Evolutionary conservation across 371 early-diverging fungal genomes (phyloP), one percentile per base, ranked within the genome.

Genomic region (Rhizopus arrhizus): DNA sequence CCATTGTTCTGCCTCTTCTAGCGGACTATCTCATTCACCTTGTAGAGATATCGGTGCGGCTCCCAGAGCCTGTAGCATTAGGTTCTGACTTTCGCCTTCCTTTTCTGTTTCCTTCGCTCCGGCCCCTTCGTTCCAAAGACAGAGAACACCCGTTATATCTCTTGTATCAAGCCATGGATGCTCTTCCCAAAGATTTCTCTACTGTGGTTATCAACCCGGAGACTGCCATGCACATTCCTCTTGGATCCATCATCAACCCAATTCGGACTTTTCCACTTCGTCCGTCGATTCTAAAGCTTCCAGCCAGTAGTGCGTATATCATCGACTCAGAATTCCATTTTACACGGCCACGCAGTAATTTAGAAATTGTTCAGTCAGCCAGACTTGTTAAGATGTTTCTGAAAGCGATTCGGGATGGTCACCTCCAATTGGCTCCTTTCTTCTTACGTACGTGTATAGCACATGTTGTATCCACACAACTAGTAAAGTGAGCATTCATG

Each of bases 131-230:
- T 9, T 42, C 31, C 10, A 15, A 42, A 33, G 34, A 42, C n/a
- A 10, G 40, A 5, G 31, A 12, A 7, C 41, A 51, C 15, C 33
- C 32, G 34, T 48, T 56, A 3, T 51, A 34, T 12, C n/a, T 53
- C 11, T 13, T 64, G n/a, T 64, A 57, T 22, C 5, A 36, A 0
- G 64, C 58, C 5, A 41, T 57, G 10, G 55, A 64, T 47, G 40
- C 22, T 12, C 28, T 62, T 4, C 62, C 62, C 15, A 11, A 16
- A 41, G 35, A 41, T 31, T 56, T 55, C 28, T 10, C 10, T 4
- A 29, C 31, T 16, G 38, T 53, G 0, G 40, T 47, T 13, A 31
- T 53, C 5, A 58, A 46, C 7, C 28, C 54, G 0, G 53, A 42
- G 2, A 58, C 53, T 0, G 45, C 47, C 15, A 16, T 64, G 3